Base-by-base conservation (phyloP, 2,329 filamentous ascomycete species). In the Penicillium sp. region DNA sequence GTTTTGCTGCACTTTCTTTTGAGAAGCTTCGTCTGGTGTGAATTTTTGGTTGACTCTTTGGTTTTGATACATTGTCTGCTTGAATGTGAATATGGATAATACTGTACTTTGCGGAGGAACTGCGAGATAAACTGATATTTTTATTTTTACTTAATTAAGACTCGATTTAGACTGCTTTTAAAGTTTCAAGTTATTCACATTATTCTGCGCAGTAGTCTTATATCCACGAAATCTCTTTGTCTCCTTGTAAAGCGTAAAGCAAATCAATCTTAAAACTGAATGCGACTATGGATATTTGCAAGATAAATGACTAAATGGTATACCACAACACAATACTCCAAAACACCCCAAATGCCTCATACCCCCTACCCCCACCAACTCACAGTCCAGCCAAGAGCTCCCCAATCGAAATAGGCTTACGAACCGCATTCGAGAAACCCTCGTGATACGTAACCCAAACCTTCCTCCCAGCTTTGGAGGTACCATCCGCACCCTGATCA, bases 391-490 rank as follows among this genome's bases (percentile, higher is more conserved):
- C 71, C 79, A 96, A 75, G 65, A 97, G 83, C 72, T 96, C 92
- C 57, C 84, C 82, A 71, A 96, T 71, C 8, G 89, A 89, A 58
- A 97, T 86, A 2, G 91, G 90, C 72, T 96, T 96, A 71, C 89
- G 83, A 56, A 97, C 92, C 10, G 92, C 92, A 80, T 97, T 96
- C 52, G 91, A 94, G 70, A 91, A 87, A 0, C 92, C 92, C 76
- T 97, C 92, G 67, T 96, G 87, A 72, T 87, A 97, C 59, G 86
- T 93, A 37, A 96, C 86, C 92, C 92, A 96, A 3, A 92, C 88
- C 64, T 87, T 84, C 46, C 79, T 81, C 44, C 82, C 82, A 52
- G 68, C 65, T 51, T 71, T 71, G 5, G 64, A 68, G 39, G 70
- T 60, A 56, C 74, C 75, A 49, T 64, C 68, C 45, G 49, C 74